Evolutionary conservation across 1,284 basidiomycete genomes (phyloP), one percentile per base, ranked within the genome.

Genomic region (Cryptococcus sp.): DNA sequence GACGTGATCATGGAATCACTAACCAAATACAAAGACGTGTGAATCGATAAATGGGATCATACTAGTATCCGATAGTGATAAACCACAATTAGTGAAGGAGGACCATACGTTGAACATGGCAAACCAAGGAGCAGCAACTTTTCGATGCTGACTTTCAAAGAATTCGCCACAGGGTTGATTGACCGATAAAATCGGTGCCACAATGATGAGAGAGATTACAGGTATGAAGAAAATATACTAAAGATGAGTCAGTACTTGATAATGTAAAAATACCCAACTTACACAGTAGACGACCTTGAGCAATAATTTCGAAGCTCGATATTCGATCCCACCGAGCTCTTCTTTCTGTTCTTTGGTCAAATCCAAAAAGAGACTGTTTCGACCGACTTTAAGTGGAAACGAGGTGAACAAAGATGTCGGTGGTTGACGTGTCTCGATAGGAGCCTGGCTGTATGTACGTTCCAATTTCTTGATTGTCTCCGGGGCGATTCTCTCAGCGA

Each of bases 251-350:
- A 28, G 11, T 28, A 5, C 28, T 4, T 5, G 7, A 7, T 21
- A 40, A 7, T 10, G 16, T 13, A 31, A 11, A 24, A 19, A 21
- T 55, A 25, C 19, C 53, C 18, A 45, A 70, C 67, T 66, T 64
- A 87, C 86, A 43, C 74, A 69, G 14, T 80, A 78, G 25, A 91
- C 82, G 53, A 91, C 81, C 84, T 86, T 91, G 16, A 90, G 76
- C 40, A 94, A 72, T 3, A 86, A 79, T 54, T 85, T 86, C 50
- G 96, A 76, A 1, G 87, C 91, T 18, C 91, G 82, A 66, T 91
- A 98, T 72, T 98, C 94, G 13, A 96, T 87, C 5, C 93, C 93
- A 10, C 92, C 92, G 3, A 98, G 78, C 73, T 97, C 91, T 56
- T 94, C 88, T 60, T 90, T 78, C 65, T 98, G 87, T 49, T 90